These are phyloP conservation scores for Petrea volubilis DNA, from an alignment of 257 asterid genomes.

Conservation along the genomic window DNA sequence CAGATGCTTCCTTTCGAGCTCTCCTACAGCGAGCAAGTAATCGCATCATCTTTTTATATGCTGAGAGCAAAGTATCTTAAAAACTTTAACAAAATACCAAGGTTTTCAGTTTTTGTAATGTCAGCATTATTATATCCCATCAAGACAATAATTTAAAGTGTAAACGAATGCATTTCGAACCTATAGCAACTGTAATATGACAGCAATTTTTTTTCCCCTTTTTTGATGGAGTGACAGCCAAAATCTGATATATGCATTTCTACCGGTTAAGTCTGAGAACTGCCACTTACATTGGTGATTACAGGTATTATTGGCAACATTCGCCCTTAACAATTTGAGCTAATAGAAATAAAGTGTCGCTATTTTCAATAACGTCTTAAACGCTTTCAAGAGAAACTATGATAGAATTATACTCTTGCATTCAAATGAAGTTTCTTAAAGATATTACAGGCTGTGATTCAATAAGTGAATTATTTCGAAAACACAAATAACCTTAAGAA, in stretches of 20 bases:
- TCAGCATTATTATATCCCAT: no score
- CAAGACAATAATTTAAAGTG: not conserved
- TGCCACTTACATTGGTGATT: not conserved
- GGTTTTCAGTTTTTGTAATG: not conserved
- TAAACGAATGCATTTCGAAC: not conserved
- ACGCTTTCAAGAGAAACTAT: not conserved
- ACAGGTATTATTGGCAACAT: not conserved
- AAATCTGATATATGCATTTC: not conserved
- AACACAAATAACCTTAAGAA: no score
- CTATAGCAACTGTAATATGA: conserved; percentile 3
- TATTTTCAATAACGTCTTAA: no score
- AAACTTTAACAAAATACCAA: not conserved
- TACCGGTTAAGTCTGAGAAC: not conserved
- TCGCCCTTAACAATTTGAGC: not conserved
- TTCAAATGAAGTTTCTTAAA: not conserved
- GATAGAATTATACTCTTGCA: not conserved
- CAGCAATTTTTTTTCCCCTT: no score
- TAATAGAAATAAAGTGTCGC: no score
- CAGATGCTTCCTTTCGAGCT: conserved; percentile 57
- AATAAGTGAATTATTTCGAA: not conserved
- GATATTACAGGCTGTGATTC: conserved; percentile 2
- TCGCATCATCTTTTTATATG: not conserved
- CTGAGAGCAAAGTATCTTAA: not conserved
- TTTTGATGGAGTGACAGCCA: no score
- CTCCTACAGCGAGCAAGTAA: conserved; percentile 43